Evolutionary conservation across 2,329 filamentous ascomycete species (phyloP).

Genomic region (Fusarium brachygibbosum): DNA sequence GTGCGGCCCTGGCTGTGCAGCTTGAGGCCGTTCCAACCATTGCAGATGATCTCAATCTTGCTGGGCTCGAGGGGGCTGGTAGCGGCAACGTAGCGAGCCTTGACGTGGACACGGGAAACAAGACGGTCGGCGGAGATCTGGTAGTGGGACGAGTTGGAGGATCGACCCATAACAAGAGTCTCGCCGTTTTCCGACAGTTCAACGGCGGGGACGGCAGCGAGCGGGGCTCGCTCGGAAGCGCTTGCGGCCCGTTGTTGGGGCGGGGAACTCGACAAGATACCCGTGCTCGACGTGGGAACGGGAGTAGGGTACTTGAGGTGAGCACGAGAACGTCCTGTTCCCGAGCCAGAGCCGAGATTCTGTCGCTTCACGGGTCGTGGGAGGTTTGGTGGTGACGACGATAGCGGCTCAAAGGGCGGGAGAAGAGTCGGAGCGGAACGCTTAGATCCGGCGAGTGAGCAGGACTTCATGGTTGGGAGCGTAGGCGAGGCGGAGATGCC

Average conservation of each 20-base stretch:
- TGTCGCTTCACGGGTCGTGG: conserved; percentile 79
- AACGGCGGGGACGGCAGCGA: conserved; percentile 85
- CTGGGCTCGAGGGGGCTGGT: conserved; percentile 76
- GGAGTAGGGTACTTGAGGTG: conserved; percentile 89
- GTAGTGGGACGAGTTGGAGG: conserved; percentile 94
- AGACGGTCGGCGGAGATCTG: conserved; percentile 92
- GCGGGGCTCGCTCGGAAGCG: conserved; percentile 82
- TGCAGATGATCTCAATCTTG: conserved; percentile 88
- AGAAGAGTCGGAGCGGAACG: conserved; percentile 76
- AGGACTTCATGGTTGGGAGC: conserved; percentile 49
- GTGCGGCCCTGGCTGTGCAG: conserved; percentile 90
- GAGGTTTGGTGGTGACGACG: conserved; percentile 81
- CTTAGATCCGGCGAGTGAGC: conserved; percentile 64
- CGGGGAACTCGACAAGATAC: conserved; percentile 89
- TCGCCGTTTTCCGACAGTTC: conserved; percentile 86
- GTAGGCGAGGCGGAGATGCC: conserved; percentile 52
- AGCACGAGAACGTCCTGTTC: conserved; percentile 53
- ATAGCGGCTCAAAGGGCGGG: conserved; percentile 82
- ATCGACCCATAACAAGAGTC: conserved; percentile 87
- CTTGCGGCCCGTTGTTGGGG: conserved; percentile 69
- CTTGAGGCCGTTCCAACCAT: conserved; percentile 96
- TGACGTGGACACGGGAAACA: conserved; percentile 93
- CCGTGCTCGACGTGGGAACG: conserved; percentile 92
- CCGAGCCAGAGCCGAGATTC: conserved; percentile 53
- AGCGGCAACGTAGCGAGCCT: conserved; percentile 84